Base-by-base conservation (phyloP, 768 basidiomycete genomes). In the Xerocomellus amylosporus region DNA sequence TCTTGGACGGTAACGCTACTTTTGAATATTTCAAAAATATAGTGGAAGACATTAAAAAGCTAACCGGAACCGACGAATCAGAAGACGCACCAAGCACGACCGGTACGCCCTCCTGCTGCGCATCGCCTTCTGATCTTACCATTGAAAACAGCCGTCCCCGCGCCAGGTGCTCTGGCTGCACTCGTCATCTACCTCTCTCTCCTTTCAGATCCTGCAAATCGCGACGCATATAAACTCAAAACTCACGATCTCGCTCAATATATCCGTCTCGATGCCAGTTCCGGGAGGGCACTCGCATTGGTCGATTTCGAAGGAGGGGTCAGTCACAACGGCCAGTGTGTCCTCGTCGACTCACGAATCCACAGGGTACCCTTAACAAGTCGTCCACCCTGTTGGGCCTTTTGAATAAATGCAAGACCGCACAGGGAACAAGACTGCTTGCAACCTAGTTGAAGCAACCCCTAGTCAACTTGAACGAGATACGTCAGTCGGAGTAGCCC, bases 391-490 rank as follows among this genome's bases (percentile, higher is more conserved):
- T 99, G 6, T 84, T 94, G 50, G 94, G 94, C 1, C 74, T 97
- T 8, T 73, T 99, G 53, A 97, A 98, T 69, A 90, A 90, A 62
- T 97, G 96, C 76, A 97, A 97, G 73, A 98, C 97, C 0, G 85
- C 91, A 0, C 97, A 99, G 67, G 97, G 97, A 0, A 85, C 90
- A 14, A 76, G 97, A 51, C 69, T 97, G 39, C 77, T 99, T 3
- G 90, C 86, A 0, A 86, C 85, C 45, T 99, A 95, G 96, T 74
- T 99, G 39, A 98, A 97, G 66, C 97, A 98, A 68, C 97, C 97
- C 6, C 75, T 98, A 26, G 84, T 98, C 30, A 98, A 97, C 69
- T 70, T 92, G 36, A 95, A 98, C 59, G 90, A 94, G 66, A 98
- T 98, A 56, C 78, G 93, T 91, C 53, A 58, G 91, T 77, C 34